These are phyloP conservation scores for Vigna unguiculata DNA, from an alignment of 306 rosid species.

Conservation along the genomic window DNA sequence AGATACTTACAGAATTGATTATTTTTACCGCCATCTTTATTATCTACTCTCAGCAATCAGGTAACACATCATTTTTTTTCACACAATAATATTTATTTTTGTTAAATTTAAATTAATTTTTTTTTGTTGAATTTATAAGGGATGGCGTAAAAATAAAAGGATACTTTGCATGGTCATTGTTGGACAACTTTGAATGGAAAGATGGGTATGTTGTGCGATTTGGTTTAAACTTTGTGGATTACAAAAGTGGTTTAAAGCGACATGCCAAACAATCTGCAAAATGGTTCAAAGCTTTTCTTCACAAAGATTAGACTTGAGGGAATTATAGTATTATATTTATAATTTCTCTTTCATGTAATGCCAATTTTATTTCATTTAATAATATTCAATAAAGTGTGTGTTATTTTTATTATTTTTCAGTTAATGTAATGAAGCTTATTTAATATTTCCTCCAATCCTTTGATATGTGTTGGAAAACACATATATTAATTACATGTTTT, in stretches of 20 bases:
- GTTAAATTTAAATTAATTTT: no score
- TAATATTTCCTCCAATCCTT: no score
- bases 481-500: no score
- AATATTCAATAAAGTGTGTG: no score
- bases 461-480: no score
- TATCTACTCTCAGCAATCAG: conserved; percentile 50
- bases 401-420: no score
- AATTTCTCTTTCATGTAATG: no score
- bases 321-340: no score
- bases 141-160: conserved; percentile 60
- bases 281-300: conserved; percentile 66
- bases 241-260: conserved; percentile 44
- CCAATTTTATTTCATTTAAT: no score
- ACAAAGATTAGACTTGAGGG: background rate
- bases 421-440: no score
- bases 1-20: conserved; percentile 59
- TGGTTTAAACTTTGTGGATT: conserved; percentile 64
- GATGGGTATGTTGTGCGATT: conserved; percentile 54
- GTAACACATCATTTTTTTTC: no score
- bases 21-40: conserved; percentile 54
- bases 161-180: conserved; percentile 67
- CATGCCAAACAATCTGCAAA: conserved; percentile 54
- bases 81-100: no score
- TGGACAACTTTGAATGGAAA: conserved; percentile 73
- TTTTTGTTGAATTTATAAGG: conserved; percentile 27